Evolutionary conservation across 257 asterid species (phyloP).

Genomic region (Henckelia pumila): DNA sequence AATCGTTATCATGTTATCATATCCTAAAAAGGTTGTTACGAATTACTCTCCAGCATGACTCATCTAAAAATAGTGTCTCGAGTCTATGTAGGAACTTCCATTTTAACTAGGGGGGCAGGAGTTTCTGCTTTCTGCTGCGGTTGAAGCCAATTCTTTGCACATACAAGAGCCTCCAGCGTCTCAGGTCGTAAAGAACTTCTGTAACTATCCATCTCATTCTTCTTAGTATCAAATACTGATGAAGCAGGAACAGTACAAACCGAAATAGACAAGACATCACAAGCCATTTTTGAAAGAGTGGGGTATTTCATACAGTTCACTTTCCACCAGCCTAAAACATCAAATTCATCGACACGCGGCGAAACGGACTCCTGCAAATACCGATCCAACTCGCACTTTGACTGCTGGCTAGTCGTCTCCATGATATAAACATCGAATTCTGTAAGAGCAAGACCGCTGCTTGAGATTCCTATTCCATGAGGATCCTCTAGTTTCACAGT

Average conservation of each 20-base stretch:
- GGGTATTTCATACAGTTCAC: slow-evolving; percentile 79
- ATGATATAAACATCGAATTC: slow-evolving; percentile 81
- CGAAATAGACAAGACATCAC: slow-evolving; percentile 86
- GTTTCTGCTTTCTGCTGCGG: slow-evolving; percentile 43
- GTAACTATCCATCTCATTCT: slow-evolving; percentile 86
- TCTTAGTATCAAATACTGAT: slow-evolving; percentile 63
- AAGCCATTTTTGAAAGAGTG: slow-evolving; percentile 89
- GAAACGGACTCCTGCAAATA: slow-evolving; percentile 87
- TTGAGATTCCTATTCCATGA: slow-evolving; percentile 42
- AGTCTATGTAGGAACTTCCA: slow-evolving; percentile 68
- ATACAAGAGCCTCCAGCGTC: slow-evolving; percentile 87
- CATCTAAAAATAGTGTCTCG: not conserved
- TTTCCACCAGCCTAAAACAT: slow-evolving; percentile 97
- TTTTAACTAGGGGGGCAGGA: slow-evolving; percentile 44
- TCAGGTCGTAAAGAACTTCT: slow-evolving; percentile 77
- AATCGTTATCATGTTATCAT: not conserved
- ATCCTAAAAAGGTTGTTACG: not conserved
- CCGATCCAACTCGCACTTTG: slow-evolving; percentile 82
- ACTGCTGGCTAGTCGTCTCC: slow-evolving; percentile 72
- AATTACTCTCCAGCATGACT: not conserved
- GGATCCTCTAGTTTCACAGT: slow-evolving; percentile 37
- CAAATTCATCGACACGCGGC: slow-evolving; percentile 87
- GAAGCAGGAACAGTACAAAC: slow-evolving; percentile 56
- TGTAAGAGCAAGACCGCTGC: slow-evolving; percentile 51
- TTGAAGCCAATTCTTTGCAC: slow-evolving; percentile 89